Conservation (phyloP, 2,329 filamentous ascomycete species). For the Tolypocladium sp. region DNA sequence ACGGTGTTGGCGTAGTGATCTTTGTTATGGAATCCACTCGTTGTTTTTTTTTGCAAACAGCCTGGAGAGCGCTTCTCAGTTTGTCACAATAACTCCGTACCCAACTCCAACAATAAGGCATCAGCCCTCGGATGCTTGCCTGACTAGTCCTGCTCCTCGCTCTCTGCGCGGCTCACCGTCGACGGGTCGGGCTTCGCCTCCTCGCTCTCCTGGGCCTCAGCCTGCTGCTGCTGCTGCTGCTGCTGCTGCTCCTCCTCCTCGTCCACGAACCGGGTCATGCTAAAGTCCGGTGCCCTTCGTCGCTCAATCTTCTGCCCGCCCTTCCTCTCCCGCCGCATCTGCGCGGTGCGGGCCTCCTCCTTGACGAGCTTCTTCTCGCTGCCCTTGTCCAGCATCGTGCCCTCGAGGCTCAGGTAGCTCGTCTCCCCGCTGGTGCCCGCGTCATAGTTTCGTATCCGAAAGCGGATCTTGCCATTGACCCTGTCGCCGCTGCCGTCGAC, state of each 20-base stretch:
- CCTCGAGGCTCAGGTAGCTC: conserved; percentile 77
- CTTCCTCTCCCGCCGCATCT: conserved; percentile 25
- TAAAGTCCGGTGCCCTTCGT: conserved; percentile 40
- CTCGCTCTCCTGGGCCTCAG: conserved; percentile 8
- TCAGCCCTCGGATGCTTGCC: background rate
- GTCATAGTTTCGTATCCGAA: conserved; percentile 79
- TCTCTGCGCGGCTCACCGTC: conserved; percentile 6
- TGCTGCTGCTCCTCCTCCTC: conserved; percentile 34
- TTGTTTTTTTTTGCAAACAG: background rate
- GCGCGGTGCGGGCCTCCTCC: conserved; percentile 33
- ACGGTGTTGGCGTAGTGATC: background rate
- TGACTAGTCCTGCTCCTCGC: conserved; percentile 8
- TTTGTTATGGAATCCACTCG: background rate
- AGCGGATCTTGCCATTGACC: conserved; percentile 62
- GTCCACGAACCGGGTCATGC: conserved; percentile 44
- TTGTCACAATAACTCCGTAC: background rate
- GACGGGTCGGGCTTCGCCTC: conserved; percentile 12
- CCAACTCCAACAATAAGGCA: background rate
- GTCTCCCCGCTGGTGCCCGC: conserved; percentile 65
- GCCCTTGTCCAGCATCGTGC: conserved; percentile 67
- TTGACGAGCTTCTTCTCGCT: conserved; percentile 50
- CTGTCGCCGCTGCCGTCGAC: conserved; percentile 60
- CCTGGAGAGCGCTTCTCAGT: background rate
- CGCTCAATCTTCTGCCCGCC: conserved; percentile 17
- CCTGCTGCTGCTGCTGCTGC: conserved; percentile 2